These are phyloP conservation scores for Russula emetica DNA, from an alignment of 768 basidiomycete species.

Conservation along the genomic window DNA sequence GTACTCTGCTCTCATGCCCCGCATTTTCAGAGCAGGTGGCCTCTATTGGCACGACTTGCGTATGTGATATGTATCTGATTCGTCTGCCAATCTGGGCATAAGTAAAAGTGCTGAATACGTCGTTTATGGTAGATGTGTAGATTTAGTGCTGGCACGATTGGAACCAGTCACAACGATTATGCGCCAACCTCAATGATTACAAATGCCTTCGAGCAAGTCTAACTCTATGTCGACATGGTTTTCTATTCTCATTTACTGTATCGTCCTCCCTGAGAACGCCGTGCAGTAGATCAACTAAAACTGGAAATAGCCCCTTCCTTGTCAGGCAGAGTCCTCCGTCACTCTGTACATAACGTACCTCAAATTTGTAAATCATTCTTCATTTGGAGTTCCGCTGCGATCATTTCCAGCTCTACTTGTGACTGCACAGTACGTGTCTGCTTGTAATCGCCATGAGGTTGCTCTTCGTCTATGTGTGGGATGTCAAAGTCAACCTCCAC, in stretches of 20 bases:
- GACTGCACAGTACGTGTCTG: slow-evolving; percentile 5
- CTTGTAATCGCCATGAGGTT: not conserved
- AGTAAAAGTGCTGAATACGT: too few relatives aligned
- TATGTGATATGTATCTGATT: too few relatives aligned
- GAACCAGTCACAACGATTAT: too few relatives aligned
- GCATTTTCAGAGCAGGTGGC: too few relatives aligned
- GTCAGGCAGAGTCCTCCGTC: not conserved
- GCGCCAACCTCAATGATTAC: not conserved
- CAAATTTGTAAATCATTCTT: slow-evolving; percentile 21
- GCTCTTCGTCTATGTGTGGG: not conserved
- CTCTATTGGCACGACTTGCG: too few relatives aligned
- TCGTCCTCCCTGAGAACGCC: not conserved
- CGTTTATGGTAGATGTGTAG: too few relatives aligned
- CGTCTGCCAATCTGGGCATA: too few relatives aligned
- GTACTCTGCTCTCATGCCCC: too few relatives aligned
- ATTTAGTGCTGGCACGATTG: too few relatives aligned
- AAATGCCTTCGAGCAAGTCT: not conserved
- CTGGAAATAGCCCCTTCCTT: not conserved
- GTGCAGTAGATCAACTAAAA: not conserved
- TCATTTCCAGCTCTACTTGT: slow-evolving; percentile 12
- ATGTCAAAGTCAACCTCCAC: slow-evolving; percentile 15
- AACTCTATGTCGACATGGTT: not conserved
- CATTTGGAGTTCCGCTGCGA: slow-evolving; percentile 14
- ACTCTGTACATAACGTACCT: slow-evolving; percentile 7
- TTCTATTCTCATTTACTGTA: not conserved